Base-by-base conservation (phyloP, 139 green algal species). In the Dunaliella primolecta region DNA sequence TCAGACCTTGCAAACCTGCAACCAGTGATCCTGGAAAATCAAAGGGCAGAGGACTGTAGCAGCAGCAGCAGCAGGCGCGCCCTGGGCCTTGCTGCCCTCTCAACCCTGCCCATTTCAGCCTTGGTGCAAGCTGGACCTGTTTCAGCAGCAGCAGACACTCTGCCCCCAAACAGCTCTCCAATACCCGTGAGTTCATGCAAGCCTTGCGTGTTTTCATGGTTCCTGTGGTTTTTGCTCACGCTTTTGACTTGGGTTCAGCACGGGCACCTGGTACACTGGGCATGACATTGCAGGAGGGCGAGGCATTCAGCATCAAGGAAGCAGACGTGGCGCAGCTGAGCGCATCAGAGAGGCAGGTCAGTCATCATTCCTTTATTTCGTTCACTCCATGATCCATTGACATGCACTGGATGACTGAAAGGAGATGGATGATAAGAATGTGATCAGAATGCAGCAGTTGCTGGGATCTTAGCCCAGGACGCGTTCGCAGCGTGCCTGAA, bases 271-370 rank as follows among this genome's bases (percentile, higher is more conserved):
- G n/a, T n/a, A n/a, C n/a, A n/a, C n/a, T n/a, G n/a, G n/a, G n/a
- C n/a, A n/a, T n/a, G 29, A 20, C 75, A 80, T 31, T 38, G 11
- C 85, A 89, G 88, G 88, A 91, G 32, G 88, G 85, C 24, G 29
- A 36, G 0, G 81, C 83, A 0, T 80, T 30, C 0, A 46, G 88
- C 0, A 78, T 85, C 75, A 84, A 38, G 0, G 37, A 72, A 2
- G 83, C 36, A 0, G 83, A 89, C 7, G 76, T 71, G 3, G 79
- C 85, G 1, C 23, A 3, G 2, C 79, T 90, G 71, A 87, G 82
- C 0, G 83, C 86, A 23, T 81, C 88, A 27, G 89, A 92, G 75
- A 88, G 84, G 80, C 87, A 94, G 90, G 85, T 93, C 27, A 32
- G 85, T 1, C 20, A 46, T 57, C 31, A 81, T 11, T 15, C 3